Evolutionary conservation across 306 rosid species (phyloP).

Genomic region (Cajanus cajan): DNA sequence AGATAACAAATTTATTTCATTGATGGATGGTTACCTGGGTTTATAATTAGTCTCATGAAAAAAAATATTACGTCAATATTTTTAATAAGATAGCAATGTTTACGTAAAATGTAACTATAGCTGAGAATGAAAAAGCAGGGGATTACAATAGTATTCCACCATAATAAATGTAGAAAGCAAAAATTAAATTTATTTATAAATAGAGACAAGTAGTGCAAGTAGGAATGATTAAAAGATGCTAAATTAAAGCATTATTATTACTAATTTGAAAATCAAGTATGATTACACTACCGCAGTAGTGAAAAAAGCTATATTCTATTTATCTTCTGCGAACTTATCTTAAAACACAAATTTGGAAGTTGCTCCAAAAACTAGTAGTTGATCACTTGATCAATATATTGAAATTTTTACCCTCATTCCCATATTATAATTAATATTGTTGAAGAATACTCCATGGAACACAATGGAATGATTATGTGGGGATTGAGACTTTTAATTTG

Average conservation of each 20-base stretch:
- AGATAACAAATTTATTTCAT: not conserved
- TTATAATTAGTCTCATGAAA: conserved; percentile 23
- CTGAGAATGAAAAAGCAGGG: not conserved
- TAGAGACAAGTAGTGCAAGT: not conserved
- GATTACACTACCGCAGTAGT: not conserved
- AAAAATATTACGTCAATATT: conserved; percentile 5
- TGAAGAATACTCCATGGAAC: not conserved
- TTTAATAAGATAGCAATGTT: not conserved
- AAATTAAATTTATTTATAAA: not conserved
- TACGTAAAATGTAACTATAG: not conserved
- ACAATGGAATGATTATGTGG: not conserved
- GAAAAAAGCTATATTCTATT: not conserved
- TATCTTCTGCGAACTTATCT: not conserved
- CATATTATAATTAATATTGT: not conserved
- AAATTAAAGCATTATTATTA: conserved; percentile 11
- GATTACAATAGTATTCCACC: not conserved
- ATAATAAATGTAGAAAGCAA: not conserved
- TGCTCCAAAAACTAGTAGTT: not conserved
- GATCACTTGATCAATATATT: not conserved
- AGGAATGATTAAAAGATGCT: conserved; percentile 10
- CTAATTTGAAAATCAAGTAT: conserved; percentile 19
- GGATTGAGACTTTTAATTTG: too few species aligned
- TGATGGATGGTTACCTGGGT: conserved; percentile 10
- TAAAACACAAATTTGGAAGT: not conserved
- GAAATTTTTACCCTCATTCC: not conserved